Conservation (phyloP, 164 flowering plant genomes). For the Macadamia integrifolia region DNA sequence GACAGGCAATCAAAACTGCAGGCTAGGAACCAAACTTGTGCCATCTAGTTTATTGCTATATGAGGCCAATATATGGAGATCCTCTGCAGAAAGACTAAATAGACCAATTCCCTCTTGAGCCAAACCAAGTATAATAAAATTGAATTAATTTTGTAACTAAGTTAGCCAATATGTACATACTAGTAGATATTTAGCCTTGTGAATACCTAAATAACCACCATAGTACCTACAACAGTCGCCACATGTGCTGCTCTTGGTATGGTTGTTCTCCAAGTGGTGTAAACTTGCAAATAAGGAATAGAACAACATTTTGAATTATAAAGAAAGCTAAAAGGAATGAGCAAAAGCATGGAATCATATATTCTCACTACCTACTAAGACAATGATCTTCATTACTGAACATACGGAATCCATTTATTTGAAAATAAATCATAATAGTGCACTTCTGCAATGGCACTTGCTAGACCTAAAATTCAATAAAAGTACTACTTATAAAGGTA, state of each 20-base stretch:
- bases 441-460: conserved; percentile 97
- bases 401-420: conserved; percentile 95
- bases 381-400: neutral
- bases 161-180: neutral
- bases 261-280: conserved; percentile 96
- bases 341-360: neutral
- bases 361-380: neutral
- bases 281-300: conserved; percentile 36
- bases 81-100: conserved; percentile 97
- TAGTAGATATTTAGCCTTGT: neutral
- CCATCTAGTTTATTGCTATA: conserved; percentile 96
- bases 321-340: neutral
- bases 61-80: conserved; percentile 97
- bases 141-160: neutral
- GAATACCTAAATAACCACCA: conserved; percentile 97
- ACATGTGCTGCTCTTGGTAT: conserved; percentile 98
- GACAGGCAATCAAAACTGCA: neutral
- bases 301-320: neutral
- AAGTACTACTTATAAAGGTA: neutral
- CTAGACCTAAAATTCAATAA: conserved; percentile 61
- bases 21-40: conserved; percentile 55
- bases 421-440: conserved; percentile 93
- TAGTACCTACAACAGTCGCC: conserved; percentile 98
- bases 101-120: conserved; percentile 98
- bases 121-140: conserved; percentile 7